These are phyloP conservation scores for Astraeus odoratus DNA, from an alignment of 768 basidiomycete genomes.

Conservation along the genomic window DNA sequence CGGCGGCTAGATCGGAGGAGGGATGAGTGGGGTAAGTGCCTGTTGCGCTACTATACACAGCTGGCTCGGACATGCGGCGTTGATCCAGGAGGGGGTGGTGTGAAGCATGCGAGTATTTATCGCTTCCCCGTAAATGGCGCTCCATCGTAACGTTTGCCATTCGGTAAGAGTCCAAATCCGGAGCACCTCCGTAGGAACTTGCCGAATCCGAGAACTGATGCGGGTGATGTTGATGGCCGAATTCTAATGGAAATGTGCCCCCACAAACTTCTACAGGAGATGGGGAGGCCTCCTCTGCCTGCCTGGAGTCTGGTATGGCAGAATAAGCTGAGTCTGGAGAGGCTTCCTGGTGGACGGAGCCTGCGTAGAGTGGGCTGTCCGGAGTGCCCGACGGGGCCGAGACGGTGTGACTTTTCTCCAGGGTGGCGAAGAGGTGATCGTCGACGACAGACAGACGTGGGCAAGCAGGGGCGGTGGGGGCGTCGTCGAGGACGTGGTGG, in stretches of 20 bases:
- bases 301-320: constrained; percentile 13
- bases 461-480: neutral
- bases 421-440: constrained; percentile 22
- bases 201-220: constrained; percentile 38
- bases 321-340: constrained; percentile 11
- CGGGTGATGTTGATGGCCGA: constrained; percentile 38
- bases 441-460: constrained; percentile 12
- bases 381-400: constrained; percentile 28
- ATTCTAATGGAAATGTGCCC: constrained; percentile 28
- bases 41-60: constrained; percentile 40
- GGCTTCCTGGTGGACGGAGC: constrained; percentile 15
- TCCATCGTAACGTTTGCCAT: constrained; percentile 30
- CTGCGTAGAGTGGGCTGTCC: constrained; percentile 25
- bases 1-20: constrained; percentile 24
- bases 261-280: constrained; percentile 37
- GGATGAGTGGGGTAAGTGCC: constrained; percentile 26
- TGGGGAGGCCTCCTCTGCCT: constrained; percentile 13
- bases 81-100: constrained; percentile 42
- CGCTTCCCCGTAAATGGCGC: constrained; percentile 34
- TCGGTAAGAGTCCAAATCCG: constrained; percentile 36
- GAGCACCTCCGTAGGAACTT: constrained; percentile 29
- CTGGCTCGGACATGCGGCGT: constrained; percentile 65
- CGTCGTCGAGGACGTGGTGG: constrained; percentile 16
- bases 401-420: constrained; percentile 30
- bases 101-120: constrained; percentile 28